Evolutionary conservation across 176 grass and related monocot species (phyloP), one percentile per base, ranked within the genome.

Genomic region (Alloteropsis semialata): DNA sequence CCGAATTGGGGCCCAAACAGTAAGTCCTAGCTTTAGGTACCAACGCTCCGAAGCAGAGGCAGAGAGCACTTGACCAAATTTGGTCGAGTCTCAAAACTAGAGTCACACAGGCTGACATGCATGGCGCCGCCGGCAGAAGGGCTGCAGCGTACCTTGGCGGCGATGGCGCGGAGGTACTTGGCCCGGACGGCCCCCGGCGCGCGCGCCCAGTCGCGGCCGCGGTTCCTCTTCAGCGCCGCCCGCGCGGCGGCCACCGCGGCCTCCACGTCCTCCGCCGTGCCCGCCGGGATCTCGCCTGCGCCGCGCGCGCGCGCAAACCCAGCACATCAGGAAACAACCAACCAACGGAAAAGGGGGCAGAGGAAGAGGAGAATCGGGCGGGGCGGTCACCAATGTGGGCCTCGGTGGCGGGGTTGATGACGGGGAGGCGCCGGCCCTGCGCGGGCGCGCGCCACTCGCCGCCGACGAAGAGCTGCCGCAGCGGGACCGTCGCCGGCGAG

Each of bases 111-210:
- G n/a, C n/a, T n/a, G n/a, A n/a, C n/a, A n/a, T n/a, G n/a, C 39
- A 73, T 1, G 37, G 11, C 6, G 0, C 28, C 38, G 7, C 7
- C 22, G 49, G 32, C 55, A 61, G 27, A 16, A 0, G 12, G 7
- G 27, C n/a, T n/a, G n/a, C n/a, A 17, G 16, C 16, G 48, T 50
- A 93, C 96, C 96, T 99, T 96, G 67, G 93, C 87, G 21, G 93
- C 93, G 76, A 99, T 99, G 15, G 96, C 96, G 59, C 96, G 93
- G 84, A 99, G 93, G 79, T 92, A 96, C 74, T 96, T 99, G 84
- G 91, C 96, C 56, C 96, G 91, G 38, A 81, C 80, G 81, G 93
- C 92, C 37, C 93, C 89, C 12, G 96, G 75, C 4, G 96, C 93
- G 34, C 93, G 91, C 21, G 91, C 74, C 96, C 96, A 99, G 58